Evolutionary conservation across 2,329 filamentous ascomycete species (phyloP).

Genomic region (Fusarium poae): DNA sequence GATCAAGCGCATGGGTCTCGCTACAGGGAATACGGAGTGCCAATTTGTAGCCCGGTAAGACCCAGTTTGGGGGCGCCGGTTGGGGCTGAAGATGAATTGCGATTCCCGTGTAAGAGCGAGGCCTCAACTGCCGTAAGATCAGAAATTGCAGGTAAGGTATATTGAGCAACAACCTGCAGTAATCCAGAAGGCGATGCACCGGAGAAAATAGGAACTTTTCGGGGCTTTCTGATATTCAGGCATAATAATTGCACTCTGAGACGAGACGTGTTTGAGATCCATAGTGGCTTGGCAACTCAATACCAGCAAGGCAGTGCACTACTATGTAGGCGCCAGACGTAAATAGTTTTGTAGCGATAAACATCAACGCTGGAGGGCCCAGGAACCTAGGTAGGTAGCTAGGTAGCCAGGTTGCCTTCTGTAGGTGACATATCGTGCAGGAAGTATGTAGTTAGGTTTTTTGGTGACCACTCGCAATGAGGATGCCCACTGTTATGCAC

Average conservation of each 20-base stretch:
- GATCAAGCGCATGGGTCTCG: constrained; percentile 35
- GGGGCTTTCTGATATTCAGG: constrained; percentile 22
- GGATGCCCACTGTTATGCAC: constrained; percentile 3
- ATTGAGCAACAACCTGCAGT: not conserved
- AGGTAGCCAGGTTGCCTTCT: constrained; percentile 23
- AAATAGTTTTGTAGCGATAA: constrained; percentile 30
- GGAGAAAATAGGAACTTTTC: not conserved
- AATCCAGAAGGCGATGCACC: constrained; percentile 8
- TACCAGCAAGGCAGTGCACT: constrained; percentile 33
- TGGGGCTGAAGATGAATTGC: constrained; percentile 15
- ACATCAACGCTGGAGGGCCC: constrained; percentile 21
- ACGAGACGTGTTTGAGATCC: constrained; percentile 32
- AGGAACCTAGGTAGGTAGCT: no score
- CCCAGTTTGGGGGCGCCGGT: constrained; percentile 4
- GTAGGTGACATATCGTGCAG: constrained; percentile 36
- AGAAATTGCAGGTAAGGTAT: constrained; percentile 5
- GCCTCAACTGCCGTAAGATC: constrained; percentile 11
- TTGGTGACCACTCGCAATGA: constrained; percentile 4
- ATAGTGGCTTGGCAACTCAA: constrained; percentile 35
- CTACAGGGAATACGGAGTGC: constrained; percentile 22
- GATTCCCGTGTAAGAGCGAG: constrained; percentile 19
- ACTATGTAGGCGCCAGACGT: constrained; percentile 20
- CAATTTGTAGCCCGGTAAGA: constrained; percentile 7
- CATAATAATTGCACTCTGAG: constrained; percentile 25
- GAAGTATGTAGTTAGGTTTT: not conserved